These are phyloP conservation scores for Xylariaceae sp. DNA, from an alignment of 2,329 filamentous ascomycete species.

Conservation along the genomic window DNA sequence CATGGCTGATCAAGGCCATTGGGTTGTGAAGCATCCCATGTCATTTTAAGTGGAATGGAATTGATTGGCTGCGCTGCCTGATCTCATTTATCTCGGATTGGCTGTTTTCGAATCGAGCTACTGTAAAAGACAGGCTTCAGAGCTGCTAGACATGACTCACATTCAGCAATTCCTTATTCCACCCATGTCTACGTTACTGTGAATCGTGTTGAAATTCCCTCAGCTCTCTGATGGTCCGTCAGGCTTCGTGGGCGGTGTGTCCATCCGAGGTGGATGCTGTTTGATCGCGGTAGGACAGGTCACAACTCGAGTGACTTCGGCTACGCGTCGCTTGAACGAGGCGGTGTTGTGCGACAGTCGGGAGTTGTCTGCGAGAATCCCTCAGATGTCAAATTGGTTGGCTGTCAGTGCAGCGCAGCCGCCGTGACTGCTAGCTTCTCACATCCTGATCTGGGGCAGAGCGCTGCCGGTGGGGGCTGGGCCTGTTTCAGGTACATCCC, in stretches of 20 bases:
- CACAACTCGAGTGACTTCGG: background rate
- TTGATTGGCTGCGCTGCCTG: too few species aligned
- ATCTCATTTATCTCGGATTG: background rate
- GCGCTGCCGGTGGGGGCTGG: too few species aligned
- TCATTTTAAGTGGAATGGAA: background rate
- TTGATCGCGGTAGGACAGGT: background rate
- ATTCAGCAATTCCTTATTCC: too few species aligned
- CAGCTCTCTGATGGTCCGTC: too few species aligned
- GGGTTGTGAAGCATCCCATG: background rate
- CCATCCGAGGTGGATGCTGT: background rate
- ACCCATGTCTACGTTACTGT: background rate
- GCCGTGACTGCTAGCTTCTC: background rate
- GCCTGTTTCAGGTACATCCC: too few species aligned
- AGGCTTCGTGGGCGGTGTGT: background rate
- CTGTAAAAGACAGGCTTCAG: too few species aligned
- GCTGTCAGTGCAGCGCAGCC: background rate
- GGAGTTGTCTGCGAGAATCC: background rate
- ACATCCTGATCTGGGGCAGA: background rate
- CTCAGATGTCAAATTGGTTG: background rate
- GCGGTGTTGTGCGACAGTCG: conserved; percentile 3
- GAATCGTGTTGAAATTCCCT: too few species aligned
- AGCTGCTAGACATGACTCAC: too few species aligned
- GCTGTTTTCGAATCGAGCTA: background rate
- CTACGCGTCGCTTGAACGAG: conserved; percentile 1
- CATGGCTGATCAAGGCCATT: background rate